Base-by-base conservation (phyloP, 805 yeast species). In the Grigorovia jiainica region DNA sequence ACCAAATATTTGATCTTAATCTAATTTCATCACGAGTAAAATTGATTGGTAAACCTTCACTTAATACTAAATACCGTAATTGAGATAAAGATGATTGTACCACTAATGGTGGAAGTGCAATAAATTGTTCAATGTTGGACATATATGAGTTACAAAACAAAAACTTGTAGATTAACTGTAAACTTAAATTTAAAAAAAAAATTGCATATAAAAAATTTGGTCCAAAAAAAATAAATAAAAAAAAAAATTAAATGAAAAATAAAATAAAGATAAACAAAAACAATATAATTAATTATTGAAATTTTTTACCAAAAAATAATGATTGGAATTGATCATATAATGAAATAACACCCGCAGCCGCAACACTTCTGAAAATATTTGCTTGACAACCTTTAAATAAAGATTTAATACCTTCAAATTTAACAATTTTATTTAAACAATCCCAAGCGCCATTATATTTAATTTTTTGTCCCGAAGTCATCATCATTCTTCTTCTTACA, bases 401-500 rank as follows among this genome's bases (percentile, higher is more conserved):
- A 61, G 97, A 86, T 49, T 66, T 63, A 62, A 85, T 71, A 86
- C 97, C 97, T 75, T 89, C 96, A 67, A 92, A 87, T 58, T 95
- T 95, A 60, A 89, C 90, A 68, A 87, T 86, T 76, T 87, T 73
- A 61, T 67, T 73, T 85, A 84, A 81, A 72, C 92, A 86, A 71
- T 89, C 96, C 69, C 85, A 76, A 60, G 96, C 95, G 76, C 95
- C 92, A 66, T 79, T 73, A 78, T 87, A 87, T 77, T 89, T 87
- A 63, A 87, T 95, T 65, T 95, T 95, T 76, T 87, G 95, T 73
- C 97, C 97, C 59, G 97, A 89, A 61, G 97, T 87, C 97, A 87
- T 87, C 97, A 87, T 87, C 97, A 87, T 87, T 84, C 97, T 87
- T 85, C 97, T 87, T 83, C 97, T 89, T 67, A 87, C 87, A 66